Evolutionary conservation across 225 moss, liverwort and hornwort species (phyloP).

Genomic region (Antitrichia curtipendula): DNA sequence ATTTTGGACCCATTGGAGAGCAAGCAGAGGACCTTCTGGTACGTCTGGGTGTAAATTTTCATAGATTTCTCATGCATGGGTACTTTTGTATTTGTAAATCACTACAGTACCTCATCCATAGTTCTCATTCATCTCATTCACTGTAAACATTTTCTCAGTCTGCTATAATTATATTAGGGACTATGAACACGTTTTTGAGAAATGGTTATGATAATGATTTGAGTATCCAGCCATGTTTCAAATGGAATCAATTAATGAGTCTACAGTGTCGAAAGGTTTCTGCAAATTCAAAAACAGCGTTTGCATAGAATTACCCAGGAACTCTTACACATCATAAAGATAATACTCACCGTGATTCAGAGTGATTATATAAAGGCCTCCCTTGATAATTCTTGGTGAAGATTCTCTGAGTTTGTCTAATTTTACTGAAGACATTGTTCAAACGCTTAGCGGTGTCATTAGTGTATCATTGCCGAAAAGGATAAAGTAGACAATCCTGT

Average conservation of each 20-base stretch:
- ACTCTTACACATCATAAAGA: background rate
- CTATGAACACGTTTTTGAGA: background rate
- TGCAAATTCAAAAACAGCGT: constrained; percentile 24
- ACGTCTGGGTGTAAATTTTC: background rate
- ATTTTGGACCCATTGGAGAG: constrained; percentile 71
- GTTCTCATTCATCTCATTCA: background rate
- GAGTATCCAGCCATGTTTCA: background rate
- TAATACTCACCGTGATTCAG: background rate
- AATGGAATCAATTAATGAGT: background rate
- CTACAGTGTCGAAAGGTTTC: background rate
- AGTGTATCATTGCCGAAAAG: background rate
- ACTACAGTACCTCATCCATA: background rate
- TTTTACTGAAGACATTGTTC: background rate
- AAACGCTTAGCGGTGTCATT: background rate
- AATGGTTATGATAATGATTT: background rate
- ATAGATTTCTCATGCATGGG: background rate
- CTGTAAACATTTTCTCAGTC: background rate
- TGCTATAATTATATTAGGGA: background rate
- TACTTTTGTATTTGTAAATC: background rate
- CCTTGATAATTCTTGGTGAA: background rate
- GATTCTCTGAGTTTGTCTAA: background rate
- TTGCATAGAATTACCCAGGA: constrained; percentile 1
- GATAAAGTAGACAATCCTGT: background rate
- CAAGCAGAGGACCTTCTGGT: constrained; percentile 66
- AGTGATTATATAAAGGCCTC: background rate